These are phyloP conservation scores for Luffa acutangula DNA, from an alignment of 306 rosid species.

Conservation along the genomic window DNA sequence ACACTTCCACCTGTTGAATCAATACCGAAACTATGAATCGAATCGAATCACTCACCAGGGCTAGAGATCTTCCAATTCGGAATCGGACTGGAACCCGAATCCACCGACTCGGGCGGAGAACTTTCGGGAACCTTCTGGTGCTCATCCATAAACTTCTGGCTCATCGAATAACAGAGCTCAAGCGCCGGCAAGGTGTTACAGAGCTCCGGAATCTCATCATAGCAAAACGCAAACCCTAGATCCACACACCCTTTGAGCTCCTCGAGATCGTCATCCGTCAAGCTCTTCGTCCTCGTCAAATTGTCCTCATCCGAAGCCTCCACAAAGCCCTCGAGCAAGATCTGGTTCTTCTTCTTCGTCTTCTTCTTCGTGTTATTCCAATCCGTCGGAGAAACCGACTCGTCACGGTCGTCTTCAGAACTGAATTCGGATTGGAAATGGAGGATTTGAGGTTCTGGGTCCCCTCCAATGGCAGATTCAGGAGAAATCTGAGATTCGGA, in stretches of 20 bases:
- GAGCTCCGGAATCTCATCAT: constrained; percentile 80
- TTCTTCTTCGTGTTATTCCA: constrained; percentile 7
- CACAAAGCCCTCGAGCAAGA: constrained; percentile 58
- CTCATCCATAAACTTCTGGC: constrained; percentile 53
- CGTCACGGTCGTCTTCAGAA: not conserved
- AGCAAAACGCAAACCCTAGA: constrained; percentile 84
- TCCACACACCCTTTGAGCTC: constrained; percentile 81
- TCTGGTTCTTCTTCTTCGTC: constrained; percentile 40
- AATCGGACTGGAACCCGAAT: constrained; percentile 31
- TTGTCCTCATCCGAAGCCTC: constrained; percentile 42
- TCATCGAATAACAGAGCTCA: constrained; percentile 74
- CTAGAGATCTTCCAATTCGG: constrained; percentile 88
- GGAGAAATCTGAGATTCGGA: constrained; percentile 19
- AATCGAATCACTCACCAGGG: constrained; percentile 36
- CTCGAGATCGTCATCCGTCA: constrained; percentile 75
- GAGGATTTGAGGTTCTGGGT: constrained; percentile 7
- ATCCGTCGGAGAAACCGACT: not conserved
- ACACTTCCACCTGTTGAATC: not conserved
- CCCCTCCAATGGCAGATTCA: not conserved
- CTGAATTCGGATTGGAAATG: not conserved
- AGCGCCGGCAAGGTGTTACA: constrained; percentile 83
- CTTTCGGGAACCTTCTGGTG: constrained; percentile 32
- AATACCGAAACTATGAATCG: not conserved
- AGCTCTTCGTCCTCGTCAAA: constrained; percentile 51
- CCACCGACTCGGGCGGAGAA: constrained; percentile 8